These are phyloP conservation scores for Rhizophagus clarus DNA, from an alignment of 192 early-diverging fungal species.

Conservation along the genomic window DNA sequence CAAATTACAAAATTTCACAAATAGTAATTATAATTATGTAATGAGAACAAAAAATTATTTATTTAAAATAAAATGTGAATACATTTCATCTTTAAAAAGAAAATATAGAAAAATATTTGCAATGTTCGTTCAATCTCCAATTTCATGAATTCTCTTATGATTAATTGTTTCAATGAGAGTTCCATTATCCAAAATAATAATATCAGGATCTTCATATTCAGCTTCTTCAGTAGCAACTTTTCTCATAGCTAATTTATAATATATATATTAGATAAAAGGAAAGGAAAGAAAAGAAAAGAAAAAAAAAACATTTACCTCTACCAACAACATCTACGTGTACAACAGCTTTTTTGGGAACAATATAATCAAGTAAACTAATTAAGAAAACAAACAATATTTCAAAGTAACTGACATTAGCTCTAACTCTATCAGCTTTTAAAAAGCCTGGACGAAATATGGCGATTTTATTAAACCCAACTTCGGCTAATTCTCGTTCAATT, in stretches of 20 bases:
- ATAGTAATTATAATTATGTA: too few species aligned
- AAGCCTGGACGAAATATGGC: slow-evolving; percentile 66
- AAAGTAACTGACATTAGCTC: neutral
- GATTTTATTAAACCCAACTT: slow-evolving; percentile 63
- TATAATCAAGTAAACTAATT: neutral
- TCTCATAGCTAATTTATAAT: neutral
- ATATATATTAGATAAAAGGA: too few species aligned
- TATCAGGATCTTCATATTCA: neutral
- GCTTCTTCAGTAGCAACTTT: neutral
- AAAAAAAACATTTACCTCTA: neutral
- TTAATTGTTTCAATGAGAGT: neutral
- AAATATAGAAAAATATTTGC: too few species aligned
- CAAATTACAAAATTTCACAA: too few species aligned
- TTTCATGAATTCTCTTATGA: neutral
- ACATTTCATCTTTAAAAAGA: too few species aligned
- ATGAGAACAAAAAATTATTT: too few species aligned
- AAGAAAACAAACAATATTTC: neutral
- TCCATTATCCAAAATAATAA: neutral
- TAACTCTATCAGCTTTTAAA: slow-evolving; percentile 49
- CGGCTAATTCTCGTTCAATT: slow-evolving; percentile 66
- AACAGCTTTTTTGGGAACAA: neutral
- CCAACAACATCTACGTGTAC: neutral
- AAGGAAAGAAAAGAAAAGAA: neutral
- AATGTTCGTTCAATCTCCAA: neutral
- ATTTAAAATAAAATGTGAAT: too few species aligned